These are phyloP conservation scores for Cercospora zeina DNA, from an alignment of 2,329 filamentous ascomycete genomes.

Conservation along the genomic window DNA sequence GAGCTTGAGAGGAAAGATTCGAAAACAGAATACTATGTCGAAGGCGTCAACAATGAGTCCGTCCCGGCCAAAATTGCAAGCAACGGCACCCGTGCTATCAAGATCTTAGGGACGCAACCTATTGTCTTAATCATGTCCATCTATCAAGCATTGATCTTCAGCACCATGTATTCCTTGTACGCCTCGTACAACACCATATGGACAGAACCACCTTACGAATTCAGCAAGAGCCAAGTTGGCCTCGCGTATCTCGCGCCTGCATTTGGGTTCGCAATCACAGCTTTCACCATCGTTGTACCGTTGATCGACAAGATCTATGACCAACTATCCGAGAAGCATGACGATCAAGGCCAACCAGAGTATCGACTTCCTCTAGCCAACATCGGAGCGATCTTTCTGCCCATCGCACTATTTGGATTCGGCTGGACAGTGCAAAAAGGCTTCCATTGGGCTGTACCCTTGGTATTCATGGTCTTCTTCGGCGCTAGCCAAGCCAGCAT, in stretches of 20 bases:
- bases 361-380: constrained; percentile 49
- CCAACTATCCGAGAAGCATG: constrained; percentile 44
- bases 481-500: constrained; percentile 56
- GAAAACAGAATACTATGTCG: constrained; percentile 43
- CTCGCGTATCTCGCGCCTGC: constrained; percentile 48
- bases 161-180: constrained; percentile 49
- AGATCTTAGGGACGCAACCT: constrained; percentile 46
- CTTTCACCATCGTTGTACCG: constrained; percentile 46
- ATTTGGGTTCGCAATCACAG: constrained; percentile 45
- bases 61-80: constrained; percentile 40
- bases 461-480: constrained; percentile 49
- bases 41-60: constrained; percentile 45
- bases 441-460: constrained; percentile 45
- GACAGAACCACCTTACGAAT: constrained; percentile 40
- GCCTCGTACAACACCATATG: constrained; percentile 36
- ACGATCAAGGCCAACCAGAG: constrained; percentile 45
- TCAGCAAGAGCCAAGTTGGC: constrained; percentile 47
- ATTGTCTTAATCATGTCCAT: constrained; percentile 49
- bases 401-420: constrained; percentile 47
- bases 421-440: constrained; percentile 47
- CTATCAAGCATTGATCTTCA: constrained; percentile 50
- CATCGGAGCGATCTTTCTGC: constrained; percentile 48
- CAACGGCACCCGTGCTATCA: constrained; percentile 45
- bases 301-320: constrained; percentile 52
- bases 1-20: constrained; percentile 40